These are phyloP conservation scores for Articulospora tetracladia DNA, from an alignment of 495 filamentous ascomycete species.

Conservation along the genomic window DNA sequence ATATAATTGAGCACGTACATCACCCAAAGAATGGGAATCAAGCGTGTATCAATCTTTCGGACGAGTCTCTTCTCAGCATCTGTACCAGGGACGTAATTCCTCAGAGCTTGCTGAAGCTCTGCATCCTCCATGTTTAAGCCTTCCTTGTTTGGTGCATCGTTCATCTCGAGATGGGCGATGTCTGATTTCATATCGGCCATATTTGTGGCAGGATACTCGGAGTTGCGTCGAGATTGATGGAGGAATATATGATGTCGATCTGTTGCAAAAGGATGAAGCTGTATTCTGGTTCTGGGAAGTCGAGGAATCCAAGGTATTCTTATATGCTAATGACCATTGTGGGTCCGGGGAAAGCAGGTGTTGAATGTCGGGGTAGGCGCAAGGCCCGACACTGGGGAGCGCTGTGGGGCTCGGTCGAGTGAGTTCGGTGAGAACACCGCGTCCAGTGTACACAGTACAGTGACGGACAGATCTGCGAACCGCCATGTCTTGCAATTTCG, in stretches of 20 bases:
- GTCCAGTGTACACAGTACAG: neutral
- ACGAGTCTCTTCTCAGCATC: constrained; percentile 20
- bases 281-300: neutral
- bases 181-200: neutral
- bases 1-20: constrained; percentile 3
- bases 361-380: neutral
- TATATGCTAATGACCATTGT: neutral
- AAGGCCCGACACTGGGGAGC: neutral
- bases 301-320: neutral
- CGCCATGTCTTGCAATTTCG: too few relatives aligned
- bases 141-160: neutral
- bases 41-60: constrained; percentile 41
- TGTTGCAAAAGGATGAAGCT: neutral
- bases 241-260: neutral
- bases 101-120: constrained; percentile 1
- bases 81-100: constrained; percentile 10
- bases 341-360: neutral
- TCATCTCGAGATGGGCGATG: constrained; percentile 1
- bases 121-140: constrained; percentile 1
- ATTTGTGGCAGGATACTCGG: neutral
- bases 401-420: neutral
- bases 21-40: neutral
- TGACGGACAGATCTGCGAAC: neutral
- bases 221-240: neutral
- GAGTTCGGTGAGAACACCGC: neutral